phyloP scores from a whole-genome alignment of 164 flowering plant genomes.

The Tetracentron sinense region DNA sequence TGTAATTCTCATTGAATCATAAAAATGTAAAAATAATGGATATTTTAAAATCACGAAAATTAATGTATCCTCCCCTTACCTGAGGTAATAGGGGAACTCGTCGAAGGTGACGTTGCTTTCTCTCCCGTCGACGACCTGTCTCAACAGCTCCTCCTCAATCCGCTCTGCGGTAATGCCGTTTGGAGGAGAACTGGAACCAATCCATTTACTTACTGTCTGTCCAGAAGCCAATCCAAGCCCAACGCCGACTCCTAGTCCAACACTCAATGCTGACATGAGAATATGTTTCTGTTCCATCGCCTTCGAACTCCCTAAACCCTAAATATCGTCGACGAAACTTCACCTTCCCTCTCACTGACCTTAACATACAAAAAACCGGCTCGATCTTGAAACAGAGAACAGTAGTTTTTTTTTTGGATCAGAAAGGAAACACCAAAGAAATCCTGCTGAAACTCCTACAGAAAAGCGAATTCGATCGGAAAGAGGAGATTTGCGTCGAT shows the following conservation, averaged over 20 bases:
- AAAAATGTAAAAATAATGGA: neutral
- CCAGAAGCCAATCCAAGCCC: conserved; percentile 86
- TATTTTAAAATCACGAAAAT: neutral
- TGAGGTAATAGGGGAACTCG: conserved; percentile 79
- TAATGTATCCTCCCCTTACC: conserved; percentile 33
- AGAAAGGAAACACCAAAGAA: too few species aligned
- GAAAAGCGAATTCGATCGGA: too few species aligned
- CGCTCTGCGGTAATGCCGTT: conserved; percentile 36
- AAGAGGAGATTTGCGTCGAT: too few species aligned
- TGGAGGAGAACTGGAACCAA: conserved; percentile 22
- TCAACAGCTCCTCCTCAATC: conserved; percentile 70
- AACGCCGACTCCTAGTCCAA: conserved; percentile 86
- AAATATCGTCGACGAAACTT: neutral
- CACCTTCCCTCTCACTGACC: conserved; percentile 4
- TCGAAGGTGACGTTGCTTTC: conserved; percentile 75
- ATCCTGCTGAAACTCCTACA: too few species aligned
- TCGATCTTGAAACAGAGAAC: neutral
- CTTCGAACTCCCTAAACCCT: neutral
- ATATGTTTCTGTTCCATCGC: conserved; percentile 71
- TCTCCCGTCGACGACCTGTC: conserved; percentile 63
- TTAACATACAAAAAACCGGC: conserved; percentile 3
- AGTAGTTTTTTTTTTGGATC: too few species aligned
- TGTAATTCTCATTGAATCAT: neutral
- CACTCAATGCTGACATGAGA: conserved; percentile 76
- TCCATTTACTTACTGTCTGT: conserved; percentile 57